phyloP scores from a whole-genome alignment of 2,329 filamentous ascomycete genomes.

The Sphaerulina vaccinii region DNA sequence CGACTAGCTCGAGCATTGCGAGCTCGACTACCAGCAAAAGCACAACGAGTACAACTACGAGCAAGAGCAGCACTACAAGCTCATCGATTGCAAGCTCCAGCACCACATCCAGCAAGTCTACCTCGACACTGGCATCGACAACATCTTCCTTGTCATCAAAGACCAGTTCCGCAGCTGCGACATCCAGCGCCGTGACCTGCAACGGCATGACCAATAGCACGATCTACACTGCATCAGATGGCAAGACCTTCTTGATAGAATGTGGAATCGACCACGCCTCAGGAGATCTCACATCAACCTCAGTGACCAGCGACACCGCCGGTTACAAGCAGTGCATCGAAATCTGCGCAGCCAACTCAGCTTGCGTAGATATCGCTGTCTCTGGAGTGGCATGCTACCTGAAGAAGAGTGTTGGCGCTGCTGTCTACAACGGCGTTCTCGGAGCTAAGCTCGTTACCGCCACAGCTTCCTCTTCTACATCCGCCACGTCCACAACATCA shows the following conservation, averaged over 20 bases:
- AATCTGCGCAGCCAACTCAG: slow-evolving; percentile 11
- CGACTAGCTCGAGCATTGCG: neutral
- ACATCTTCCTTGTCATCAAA: neutral
- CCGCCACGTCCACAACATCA: slow-evolving; percentile 31
- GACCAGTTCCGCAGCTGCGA: neutral
- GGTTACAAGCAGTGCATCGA: slow-evolving; percentile 20
- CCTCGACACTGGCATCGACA: neutral
- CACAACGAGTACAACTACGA: neutral
- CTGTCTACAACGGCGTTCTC: slow-evolving; percentile 14
- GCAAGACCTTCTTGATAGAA: slow-evolving; percentile 29
- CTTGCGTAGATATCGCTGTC: slow-evolving; percentile 18
- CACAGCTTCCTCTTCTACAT: slow-evolving; percentile 28
- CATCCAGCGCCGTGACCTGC: neutral
- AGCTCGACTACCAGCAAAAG: neutral
- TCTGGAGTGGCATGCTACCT: slow-evolving; percentile 34
- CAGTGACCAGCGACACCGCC: slow-evolving; percentile 10
- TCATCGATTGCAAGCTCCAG: no score
- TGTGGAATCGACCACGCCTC: slow-evolving; percentile 31
- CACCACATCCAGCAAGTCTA: neutral
- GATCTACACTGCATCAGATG: slow-evolving; percentile 17
- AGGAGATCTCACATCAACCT: slow-evolving; percentile 26
- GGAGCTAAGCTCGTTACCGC: slow-evolving; percentile 25
- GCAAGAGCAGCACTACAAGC: neutral
- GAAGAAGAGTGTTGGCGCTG: slow-evolving; percentile 25
- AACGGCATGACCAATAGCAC: slow-evolving; percentile 20